Evolutionary conservation across 2,329 filamentous ascomycete genomes (phyloP).

Genomic region (Paramyrothecium roridum): DNA sequence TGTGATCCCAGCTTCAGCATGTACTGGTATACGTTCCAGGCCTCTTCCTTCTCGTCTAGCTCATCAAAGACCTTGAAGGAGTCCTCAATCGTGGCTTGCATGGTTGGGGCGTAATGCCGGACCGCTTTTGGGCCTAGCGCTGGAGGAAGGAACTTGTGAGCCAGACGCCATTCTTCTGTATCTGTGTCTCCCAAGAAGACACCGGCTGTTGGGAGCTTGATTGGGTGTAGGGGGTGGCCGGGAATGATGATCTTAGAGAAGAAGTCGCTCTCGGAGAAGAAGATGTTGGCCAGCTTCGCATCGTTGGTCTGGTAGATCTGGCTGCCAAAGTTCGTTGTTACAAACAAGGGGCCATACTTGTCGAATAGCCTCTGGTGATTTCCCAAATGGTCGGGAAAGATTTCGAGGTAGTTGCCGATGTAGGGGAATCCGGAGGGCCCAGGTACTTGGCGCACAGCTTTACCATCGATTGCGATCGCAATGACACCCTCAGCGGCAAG

Average conservation of each 20-base stretch:
- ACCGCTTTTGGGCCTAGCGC: slow-evolving; percentile 58
- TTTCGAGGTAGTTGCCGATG: slow-evolving; percentile 52
- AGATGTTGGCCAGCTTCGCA: slow-evolving; percentile 40
- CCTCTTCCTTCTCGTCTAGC: slow-evolving; percentile 44
- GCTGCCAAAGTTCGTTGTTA: slow-evolving; percentile 49
- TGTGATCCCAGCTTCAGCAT: slow-evolving; percentile 48
- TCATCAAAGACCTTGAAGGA: slow-evolving; percentile 47
- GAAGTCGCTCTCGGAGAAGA: slow-evolving; percentile 46
- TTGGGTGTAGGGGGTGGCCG: slow-evolving; percentile 41
- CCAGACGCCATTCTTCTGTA: slow-evolving; percentile 43
- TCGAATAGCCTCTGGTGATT: slow-evolving; percentile 54
- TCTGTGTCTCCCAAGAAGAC: slow-evolving; percentile 50
- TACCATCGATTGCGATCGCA: slow-evolving; percentile 45
- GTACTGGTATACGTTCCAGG: slow-evolving; percentile 47
- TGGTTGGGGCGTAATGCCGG: slow-evolving; percentile 55
- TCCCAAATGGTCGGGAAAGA: slow-evolving; percentile 56
- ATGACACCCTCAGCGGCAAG: slow-evolving; percentile 27
- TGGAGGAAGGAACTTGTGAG: slow-evolving; percentile 61
- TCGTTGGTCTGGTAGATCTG: slow-evolving; percentile 48
- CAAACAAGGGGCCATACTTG: slow-evolving; percentile 48
- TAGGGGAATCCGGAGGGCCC: slow-evolving; percentile 45
- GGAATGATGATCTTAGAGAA: slow-evolving; percentile 52
- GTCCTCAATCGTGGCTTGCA: slow-evolving; percentile 52
- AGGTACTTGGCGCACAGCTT: slow-evolving; percentile 44
- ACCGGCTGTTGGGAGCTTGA: slow-evolving; percentile 38